These are phyloP conservation scores for Solanum appendiculatum DNA, from an alignment of 257 asterid species.

Conservation along the genomic window DNA sequence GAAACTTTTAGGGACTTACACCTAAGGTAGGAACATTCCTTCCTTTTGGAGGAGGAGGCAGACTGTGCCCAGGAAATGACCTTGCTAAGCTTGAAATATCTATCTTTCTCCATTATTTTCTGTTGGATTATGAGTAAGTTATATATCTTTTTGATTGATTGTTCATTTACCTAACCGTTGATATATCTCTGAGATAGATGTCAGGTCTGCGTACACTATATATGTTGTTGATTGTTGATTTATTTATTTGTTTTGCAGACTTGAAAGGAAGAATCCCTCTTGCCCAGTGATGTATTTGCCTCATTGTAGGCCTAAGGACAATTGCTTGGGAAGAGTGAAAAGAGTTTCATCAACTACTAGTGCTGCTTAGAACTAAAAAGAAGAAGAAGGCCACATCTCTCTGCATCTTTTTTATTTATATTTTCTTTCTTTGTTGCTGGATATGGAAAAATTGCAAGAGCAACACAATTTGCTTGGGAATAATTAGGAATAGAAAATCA, in stretches of 20 bases:
- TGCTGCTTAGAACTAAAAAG: background rate
- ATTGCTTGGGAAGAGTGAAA: background rate
- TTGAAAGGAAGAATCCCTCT: constrained; percentile 37
- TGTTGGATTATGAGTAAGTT: constrained; percentile 59
- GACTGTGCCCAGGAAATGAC: constrained; percentile 89
- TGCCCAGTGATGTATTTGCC: constrained; percentile 67
- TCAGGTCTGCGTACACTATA: no score
- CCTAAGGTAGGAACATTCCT: constrained; percentile 74
- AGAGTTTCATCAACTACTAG: no score
- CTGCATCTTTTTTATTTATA: background rate
- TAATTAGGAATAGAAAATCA: background rate
- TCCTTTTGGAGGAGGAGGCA: constrained; percentile 82
- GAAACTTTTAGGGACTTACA: constrained; percentile 31
- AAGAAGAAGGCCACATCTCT: background rate
- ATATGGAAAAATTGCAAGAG: background rate
- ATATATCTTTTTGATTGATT: background rate
- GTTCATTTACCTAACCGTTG: no score
- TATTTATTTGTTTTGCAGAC: constrained; percentile 22
- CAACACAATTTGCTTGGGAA: background rate
- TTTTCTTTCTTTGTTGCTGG: background rate
- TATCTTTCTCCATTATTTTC: constrained; percentile 76
- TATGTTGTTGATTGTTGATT: background rate
- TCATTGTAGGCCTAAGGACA: constrained; percentile 20
- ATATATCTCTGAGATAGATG: background rate
- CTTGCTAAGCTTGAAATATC: constrained; percentile 85